These are phyloP conservation scores for Skeletonema tropicum DNA, from an alignment of 108 stramenopile species.

Conservation along the genomic window DNA sequence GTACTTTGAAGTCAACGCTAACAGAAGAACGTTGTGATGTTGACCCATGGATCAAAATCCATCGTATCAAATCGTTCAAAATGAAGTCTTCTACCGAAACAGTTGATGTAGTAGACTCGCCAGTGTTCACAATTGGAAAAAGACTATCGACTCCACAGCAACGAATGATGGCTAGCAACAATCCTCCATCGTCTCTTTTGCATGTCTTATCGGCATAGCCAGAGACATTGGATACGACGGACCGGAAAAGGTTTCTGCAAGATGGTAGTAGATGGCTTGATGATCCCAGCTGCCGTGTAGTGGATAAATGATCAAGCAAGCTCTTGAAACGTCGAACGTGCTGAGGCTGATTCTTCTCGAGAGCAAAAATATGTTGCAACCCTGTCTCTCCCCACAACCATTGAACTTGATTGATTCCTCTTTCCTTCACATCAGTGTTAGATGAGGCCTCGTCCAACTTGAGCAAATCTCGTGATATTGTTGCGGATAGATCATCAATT, in stretches of 20 bases:
- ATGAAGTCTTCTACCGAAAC: slow-evolving; percentile 57
- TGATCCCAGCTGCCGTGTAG: neutral
- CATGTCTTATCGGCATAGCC: slow-evolving; percentile 31
- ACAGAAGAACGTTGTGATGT: slow-evolving; percentile 12
- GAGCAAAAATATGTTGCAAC: slow-evolving; percentile 17
- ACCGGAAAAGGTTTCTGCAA: slow-evolving; percentile 22
- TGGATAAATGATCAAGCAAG: slow-evolving; percentile 8
- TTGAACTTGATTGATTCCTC: slow-evolving; percentile 29
- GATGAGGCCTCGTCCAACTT: slow-evolving; percentile 29
- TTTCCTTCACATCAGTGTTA: slow-evolving; percentile 11
- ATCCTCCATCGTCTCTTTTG: slow-evolving; percentile 28
- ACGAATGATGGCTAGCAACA: slow-evolving; percentile 33
- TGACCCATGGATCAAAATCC: slow-evolving; percentile 75
- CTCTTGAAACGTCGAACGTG: slow-evolving; percentile 10
- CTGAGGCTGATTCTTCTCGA: slow-evolving; percentile 12
- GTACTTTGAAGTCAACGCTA: slow-evolving; percentile 54
- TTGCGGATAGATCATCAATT: slow-evolving; percentile 33
- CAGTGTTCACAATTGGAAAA: slow-evolving; percentile 13
- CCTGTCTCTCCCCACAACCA: slow-evolving; percentile 45
- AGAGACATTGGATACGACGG: slow-evolving; percentile 15
- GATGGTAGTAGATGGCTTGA: slow-evolving; percentile 27
- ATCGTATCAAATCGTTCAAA: slow-evolving; percentile 74
- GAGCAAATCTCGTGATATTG: slow-evolving; percentile 30
- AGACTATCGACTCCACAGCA: slow-evolving; percentile 29
- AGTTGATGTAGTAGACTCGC: neutral